Evolutionary conservation across 2,329 filamentous ascomycete genomes (phyloP).

Genomic region (Albophoma yamanashiensis): DNA sequence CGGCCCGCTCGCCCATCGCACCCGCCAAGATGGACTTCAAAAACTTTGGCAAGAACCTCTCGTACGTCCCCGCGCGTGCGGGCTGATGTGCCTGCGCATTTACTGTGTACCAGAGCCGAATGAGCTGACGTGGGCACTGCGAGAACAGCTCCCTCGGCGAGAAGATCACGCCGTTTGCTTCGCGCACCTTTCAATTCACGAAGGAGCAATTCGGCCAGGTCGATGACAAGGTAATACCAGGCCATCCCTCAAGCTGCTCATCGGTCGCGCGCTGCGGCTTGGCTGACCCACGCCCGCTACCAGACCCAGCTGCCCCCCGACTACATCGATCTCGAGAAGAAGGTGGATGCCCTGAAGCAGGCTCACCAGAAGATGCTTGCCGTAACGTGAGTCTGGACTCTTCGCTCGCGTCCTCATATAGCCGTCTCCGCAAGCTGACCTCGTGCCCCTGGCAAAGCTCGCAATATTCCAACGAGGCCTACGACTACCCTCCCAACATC

Average conservation of each 20-base stretch:
- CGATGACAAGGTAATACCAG: conserved; percentile 67
- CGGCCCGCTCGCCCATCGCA: neutral
- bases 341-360: conserved; percentile 91
- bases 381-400: conserved; percentile 65
- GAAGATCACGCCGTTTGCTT: conserved; percentile 83
- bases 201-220: conserved; percentile 95
- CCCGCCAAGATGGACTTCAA: conserved; percentile 44
- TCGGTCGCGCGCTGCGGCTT: neutral
- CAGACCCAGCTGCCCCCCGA: conserved; percentile 94
- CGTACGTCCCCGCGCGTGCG: conserved; percentile 25
- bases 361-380: conserved; percentile 96
- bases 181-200: conserved; percentile 91
- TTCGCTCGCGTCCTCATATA: neutral
- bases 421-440: neutral
- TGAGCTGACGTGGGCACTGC: conserved; percentile 10
- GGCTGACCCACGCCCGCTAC: conserved; percentile 8
- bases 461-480: conserved; percentile 81
- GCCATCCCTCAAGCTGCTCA: neutral
- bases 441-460: conserved; percentile 42
- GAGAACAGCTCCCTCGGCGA: conserved; percentile 52
- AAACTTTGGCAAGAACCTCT: conserved; percentile 44
- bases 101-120: neutral
- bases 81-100: neutral
- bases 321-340: conserved; percentile 97
- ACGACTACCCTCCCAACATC: conserved; percentile 95